A percentile compares a stretch with the other conserved stretches of the same genome.
Conservation (phyloP, 441 rosid genomes). For the Pelargonium citronellum region DNA sequence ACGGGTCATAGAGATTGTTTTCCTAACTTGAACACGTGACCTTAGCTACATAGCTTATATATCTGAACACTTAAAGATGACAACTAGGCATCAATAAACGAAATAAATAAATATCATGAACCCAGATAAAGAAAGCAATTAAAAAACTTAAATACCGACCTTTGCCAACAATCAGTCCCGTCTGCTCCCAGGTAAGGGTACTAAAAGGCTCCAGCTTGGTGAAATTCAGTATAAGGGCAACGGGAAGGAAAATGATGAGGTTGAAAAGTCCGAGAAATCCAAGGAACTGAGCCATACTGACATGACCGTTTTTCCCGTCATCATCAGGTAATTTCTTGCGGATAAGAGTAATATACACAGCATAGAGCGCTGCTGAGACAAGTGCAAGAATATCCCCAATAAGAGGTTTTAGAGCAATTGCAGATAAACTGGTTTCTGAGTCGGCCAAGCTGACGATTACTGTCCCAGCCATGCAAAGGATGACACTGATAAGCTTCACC, state of each 20-base stretch:
- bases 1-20: no score
- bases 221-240: constrained; percentile 60
- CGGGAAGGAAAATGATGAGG: constrained; percentile 67
- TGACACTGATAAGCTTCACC: constrained; percentile 80
- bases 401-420: constrained; percentile 56
- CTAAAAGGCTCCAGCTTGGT: constrained; percentile 62
- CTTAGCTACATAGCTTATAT: no score
- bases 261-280: constrained; percentile 89
- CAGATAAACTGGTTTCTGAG: constrained; percentile 38
- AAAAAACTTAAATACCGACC: constrained; percentile 36
- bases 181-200: constrained; percentile 53
- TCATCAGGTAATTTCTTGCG: constrained; percentile 72
- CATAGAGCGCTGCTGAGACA: constrained; percentile 64
- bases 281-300: constrained; percentile 85
- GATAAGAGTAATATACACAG: constrained; percentile 82
- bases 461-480: constrained; percentile 90
- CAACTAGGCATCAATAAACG: no score
- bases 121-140: neutral
- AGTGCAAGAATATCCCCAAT: constrained; percentile 79
- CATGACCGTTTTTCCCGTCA: constrained; percentile 63
- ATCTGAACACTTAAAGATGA: no score
- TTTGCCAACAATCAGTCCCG: constrained; percentile 78
- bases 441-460: constrained; percentile 84
- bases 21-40: no score
- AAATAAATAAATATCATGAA: neutral